A percentile compares a stretch with the other conserved stretches of the same genome.
Conservation (phyloP, 2,329 filamentous ascomycete genomes). For the Fusarium multiceps region DNA sequence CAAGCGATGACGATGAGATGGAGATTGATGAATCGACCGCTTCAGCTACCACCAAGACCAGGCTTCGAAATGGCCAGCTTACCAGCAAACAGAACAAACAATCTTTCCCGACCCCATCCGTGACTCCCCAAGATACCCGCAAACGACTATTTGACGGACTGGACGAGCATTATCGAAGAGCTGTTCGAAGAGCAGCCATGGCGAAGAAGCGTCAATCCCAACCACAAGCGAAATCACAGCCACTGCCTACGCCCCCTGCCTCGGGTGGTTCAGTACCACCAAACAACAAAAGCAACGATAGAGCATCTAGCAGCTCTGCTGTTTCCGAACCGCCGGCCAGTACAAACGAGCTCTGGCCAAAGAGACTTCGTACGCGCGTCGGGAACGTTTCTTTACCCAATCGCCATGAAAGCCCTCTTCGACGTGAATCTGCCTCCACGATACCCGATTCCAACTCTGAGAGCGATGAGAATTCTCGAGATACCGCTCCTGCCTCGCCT, state of each 20-base stretch:
- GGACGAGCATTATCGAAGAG: background rate
- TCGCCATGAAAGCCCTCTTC: background rate
- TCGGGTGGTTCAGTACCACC: background rate
- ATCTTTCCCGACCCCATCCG: background rate
- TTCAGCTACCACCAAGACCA: background rate
- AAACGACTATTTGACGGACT: background rate
- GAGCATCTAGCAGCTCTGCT: background rate
- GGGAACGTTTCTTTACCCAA: background rate
- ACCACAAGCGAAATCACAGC: background rate
- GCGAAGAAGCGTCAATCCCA: background rate
- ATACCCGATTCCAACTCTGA: background rate
- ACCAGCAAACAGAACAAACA: background rate
- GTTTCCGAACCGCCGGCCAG: background rate
- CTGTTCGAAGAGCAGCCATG: background rate
- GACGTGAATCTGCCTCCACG: background rate
- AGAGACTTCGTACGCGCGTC: background rate
- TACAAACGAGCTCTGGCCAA: background rate
- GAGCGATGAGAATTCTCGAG: background rate
- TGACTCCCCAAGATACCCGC: background rate
- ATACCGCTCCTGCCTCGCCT: background rate
- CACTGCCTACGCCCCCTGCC: background rate
- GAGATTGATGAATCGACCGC: background rate
- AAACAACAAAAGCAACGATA: accelerated
- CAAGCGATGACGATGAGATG: background rate
- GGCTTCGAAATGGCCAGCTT: accelerated